Percentiles rank a stretch among this genome's conserved stretches.
Conservation (phyloP, 2,329 filamentous ascomycete species). For the Fusarium compactum region DNA sequence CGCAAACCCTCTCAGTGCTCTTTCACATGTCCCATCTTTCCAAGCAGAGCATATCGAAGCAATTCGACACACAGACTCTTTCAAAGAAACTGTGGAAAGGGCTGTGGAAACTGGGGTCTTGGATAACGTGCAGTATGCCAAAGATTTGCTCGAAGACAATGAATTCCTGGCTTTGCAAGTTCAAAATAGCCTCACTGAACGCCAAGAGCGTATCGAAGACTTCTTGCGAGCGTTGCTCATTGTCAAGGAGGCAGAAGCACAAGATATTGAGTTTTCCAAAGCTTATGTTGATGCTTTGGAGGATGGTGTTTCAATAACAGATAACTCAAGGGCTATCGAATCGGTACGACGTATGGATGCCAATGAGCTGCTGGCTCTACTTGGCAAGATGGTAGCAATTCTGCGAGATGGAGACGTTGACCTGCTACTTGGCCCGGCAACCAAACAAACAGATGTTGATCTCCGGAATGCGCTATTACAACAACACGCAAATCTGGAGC, state of each 20-base stretch:
- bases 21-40: constrained; percentile 61
- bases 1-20: constrained; percentile 77
- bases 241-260: constrained; percentile 54
- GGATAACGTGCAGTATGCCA: constrained; percentile 57
- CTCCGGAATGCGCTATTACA: constrained; percentile 53
- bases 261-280: constrained; percentile 59
- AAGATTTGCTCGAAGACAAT: constrained; percentile 70
- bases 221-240: constrained; percentile 65
- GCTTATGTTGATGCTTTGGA: constrained; percentile 73
- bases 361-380: constrained; percentile 44
- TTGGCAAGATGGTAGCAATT: constrained; percentile 46
- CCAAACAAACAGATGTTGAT: constrained; percentile 49
- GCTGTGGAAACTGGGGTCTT: constrained; percentile 58
- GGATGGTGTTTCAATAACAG: constrained; percentile 65
- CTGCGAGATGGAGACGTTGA: constrained; percentile 54
- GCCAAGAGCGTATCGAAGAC: constrained; percentile 55
- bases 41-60: constrained; percentile 74
- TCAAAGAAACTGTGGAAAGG: constrained; percentile 66
- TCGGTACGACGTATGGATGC: constrained; percentile 69
- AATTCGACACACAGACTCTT: constrained; percentile 76
- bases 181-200: constrained; percentile 46
- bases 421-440: constrained; percentile 51
- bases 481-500: constrained; percentile 60
- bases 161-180: constrained; percentile 63
- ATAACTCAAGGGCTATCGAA: constrained; percentile 66